Base-by-base conservation (phyloP, 2,329 filamentous ascomycete species). In the Epichloe amarillans region DNA sequence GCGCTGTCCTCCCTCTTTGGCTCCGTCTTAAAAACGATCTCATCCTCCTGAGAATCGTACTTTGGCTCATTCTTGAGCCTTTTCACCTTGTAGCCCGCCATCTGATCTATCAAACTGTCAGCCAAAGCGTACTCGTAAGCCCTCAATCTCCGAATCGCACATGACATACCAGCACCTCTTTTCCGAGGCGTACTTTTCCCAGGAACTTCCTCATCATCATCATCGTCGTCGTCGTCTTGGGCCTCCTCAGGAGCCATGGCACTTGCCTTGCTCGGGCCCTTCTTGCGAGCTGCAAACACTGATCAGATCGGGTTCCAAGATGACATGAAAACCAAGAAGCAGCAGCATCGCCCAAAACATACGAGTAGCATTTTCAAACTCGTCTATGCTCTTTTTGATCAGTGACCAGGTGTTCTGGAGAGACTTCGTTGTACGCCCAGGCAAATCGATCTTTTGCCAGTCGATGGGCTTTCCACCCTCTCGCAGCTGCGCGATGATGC, bases 351-450 rank as follows among this genome's bases (percentile, higher is more conserved):
- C 12, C 12, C 12, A 43, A 3, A 7, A 26, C 23, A 26, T 52
- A 62, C 64, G 50, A 11, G 53, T 49, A 12, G 54, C 35, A 50
- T 60, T 64, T 14, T 57, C 66, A 15, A 71, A 57, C 0, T 69
- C 68, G 0, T 60, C 57, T 10, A 69, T 62, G 3, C 59, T 56
- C 35, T 69, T 69, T 26, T 63, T 61, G 21, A 70, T 61, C 11
- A 58, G 62, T 1, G 62, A 63, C 68, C 67, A 71, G 50, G 62
- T 60, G 41, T 66, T 64, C 54, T 66, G 59, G 0, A 71, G 54
- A 2, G 65, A 66, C 53, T 71, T 71, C 21, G 57, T 52, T 2
- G 66, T 69, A 7, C 69, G 66, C 0, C 64, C 66, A 0, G 65
- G 63, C 60, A 71, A 68, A 23, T 57, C 55, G 26, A 71, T 57